Conservation (phyloP, 805 yeast species). For the Kluyveromyces wickerhamii region DNA sequence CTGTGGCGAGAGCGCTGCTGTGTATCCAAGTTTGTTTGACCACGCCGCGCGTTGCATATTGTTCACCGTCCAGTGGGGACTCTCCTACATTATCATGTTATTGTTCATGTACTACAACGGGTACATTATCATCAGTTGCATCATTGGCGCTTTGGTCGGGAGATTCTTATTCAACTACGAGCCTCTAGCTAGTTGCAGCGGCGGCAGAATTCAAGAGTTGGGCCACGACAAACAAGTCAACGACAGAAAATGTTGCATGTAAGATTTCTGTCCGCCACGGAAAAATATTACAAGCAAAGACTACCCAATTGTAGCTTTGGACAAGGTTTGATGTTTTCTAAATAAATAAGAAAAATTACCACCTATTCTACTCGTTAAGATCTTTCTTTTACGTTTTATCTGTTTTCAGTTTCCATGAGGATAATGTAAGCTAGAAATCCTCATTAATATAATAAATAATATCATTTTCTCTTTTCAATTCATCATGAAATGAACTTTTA, state of each 20-base stretch:
- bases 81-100: slow-evolving; percentile 59
- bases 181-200: slow-evolving; percentile 26
- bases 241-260: slow-evolving; percentile 32
- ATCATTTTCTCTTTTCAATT: too few relatives aligned
- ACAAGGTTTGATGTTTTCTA: too few relatives aligned
- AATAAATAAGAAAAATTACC: too few relatives aligned
- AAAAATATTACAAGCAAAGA: too few relatives aligned
- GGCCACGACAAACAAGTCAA: slow-evolving; percentile 24
- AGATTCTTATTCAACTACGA: slow-evolving; percentile 46
- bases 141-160: slow-evolving; percentile 55
- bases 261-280: slow-evolving; percentile 5
- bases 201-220: slow-evolving; percentile 6
- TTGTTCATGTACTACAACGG: slow-evolving; percentile 72
- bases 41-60: slow-evolving; percentile 43
- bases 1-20: slow-evolving; percentile 11
- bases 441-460: too few relatives aligned
- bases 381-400: too few relatives aligned
- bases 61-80: slow-evolving; percentile 55
- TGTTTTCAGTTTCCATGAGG: too few relatives aligned
- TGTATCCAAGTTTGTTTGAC: slow-evolving; percentile 39
- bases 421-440: too few relatives aligned
- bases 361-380: too few relatives aligned
- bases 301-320: too few relatives aligned
- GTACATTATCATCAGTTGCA: slow-evolving; percentile 53
- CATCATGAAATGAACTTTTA: too few relatives aligned